Percentiles rank a stretch among this genome's conserved stretches.
phyloP scores from a whole-genome alignment of 345 rosid species.

The Moricandia arvensis region DNA sequence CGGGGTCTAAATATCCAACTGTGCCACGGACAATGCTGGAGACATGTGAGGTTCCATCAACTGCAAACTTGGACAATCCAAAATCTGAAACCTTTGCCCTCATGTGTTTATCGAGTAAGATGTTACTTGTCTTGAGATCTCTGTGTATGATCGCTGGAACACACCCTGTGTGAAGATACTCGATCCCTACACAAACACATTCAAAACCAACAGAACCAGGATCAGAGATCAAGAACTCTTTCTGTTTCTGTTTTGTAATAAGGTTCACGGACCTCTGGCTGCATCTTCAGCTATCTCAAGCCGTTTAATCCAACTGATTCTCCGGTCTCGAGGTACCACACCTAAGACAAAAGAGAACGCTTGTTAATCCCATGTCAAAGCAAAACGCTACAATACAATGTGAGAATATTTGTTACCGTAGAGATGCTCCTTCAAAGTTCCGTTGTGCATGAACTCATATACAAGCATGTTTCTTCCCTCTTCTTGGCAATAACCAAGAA shows the following conservation, averaged over 20 bases:
- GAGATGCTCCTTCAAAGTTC: conserved; percentile 98
- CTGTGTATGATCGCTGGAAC: conserved; percentile 94
- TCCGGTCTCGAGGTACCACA: conserved; percentile 53
- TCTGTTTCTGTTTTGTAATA: background rate
- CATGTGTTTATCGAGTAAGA: conserved; percentile 81
- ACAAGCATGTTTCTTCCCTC: conserved; percentile 80
- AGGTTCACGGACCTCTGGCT: conserved; percentile 60
- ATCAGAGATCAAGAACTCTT: conserved; percentile 4
- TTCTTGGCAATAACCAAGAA: conserved; percentile 98
- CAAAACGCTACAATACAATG: background rate
- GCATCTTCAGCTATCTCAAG: conserved; percentile 98
- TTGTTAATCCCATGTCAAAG: background rate
- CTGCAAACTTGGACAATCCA: conserved; percentile 85
- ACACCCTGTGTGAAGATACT: conserved; percentile 97
- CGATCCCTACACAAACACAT: conserved; percentile 66
- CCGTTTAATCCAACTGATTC: conserved; percentile 86
- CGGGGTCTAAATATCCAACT: conserved; percentile 97
- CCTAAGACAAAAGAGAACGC: conserved; percentile 36
- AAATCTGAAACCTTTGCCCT: conserved; percentile 97
- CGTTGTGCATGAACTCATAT: conserved; percentile 95
- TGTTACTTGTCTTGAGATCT: conserved; percentile 94
- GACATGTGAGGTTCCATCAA: conserved; percentile 92
- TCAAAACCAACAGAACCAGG: background rate
- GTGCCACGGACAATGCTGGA: conserved; percentile 99
- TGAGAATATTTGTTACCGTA: conserved; percentile 53